Conservation (phyloP, 2,329 filamentous ascomycete genomes). For the Cryphonectria radicalis region DNA sequence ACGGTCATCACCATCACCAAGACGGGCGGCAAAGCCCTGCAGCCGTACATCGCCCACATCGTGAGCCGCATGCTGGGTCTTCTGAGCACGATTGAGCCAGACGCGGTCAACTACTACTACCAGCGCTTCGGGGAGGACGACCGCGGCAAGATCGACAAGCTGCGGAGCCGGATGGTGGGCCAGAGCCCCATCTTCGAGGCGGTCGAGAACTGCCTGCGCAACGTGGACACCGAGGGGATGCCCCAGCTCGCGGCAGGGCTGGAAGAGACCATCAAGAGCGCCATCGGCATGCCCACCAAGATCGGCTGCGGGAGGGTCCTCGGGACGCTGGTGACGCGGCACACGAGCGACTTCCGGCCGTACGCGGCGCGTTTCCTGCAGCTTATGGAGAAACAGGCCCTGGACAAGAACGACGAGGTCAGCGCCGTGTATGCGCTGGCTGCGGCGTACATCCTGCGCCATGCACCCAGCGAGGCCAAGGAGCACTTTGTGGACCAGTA, state of each 20-base stretch:
- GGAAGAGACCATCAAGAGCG: constrained; percentile 79
- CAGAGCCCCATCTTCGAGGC: constrained; percentile 90
- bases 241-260: constrained; percentile 71
- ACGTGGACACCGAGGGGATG: constrained; percentile 80
- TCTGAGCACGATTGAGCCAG: constrained; percentile 85
- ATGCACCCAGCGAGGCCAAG: constrained; percentile 54
- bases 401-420: constrained; percentile 94
- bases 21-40: constrained; percentile 77
- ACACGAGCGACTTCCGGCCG: constrained; percentile 73
- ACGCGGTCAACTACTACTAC: constrained; percentile 90
- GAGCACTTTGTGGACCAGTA: constrained; percentile 56
- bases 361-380: constrained; percentile 78
- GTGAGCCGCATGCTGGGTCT: constrained; percentile 80
- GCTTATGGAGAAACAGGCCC: constrained; percentile 76
- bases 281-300: constrained; percentile 91
- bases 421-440: constrained; percentile 86
- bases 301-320: constrained; percentile 87
- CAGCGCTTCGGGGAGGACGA: constrained; percentile 87
- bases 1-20: constrained; percentile 90
- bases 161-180: constrained; percentile 79
- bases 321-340: constrained; percentile 81
- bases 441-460: constrained; percentile 79
- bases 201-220: constrained; percentile 85
- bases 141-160: constrained; percentile 86
- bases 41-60: constrained; percentile 80